Evolutionary conservation across 176 grass and related monocot genomes (phyloP).

Genomic region (Miscanthus lutarioriparius): DNA sequence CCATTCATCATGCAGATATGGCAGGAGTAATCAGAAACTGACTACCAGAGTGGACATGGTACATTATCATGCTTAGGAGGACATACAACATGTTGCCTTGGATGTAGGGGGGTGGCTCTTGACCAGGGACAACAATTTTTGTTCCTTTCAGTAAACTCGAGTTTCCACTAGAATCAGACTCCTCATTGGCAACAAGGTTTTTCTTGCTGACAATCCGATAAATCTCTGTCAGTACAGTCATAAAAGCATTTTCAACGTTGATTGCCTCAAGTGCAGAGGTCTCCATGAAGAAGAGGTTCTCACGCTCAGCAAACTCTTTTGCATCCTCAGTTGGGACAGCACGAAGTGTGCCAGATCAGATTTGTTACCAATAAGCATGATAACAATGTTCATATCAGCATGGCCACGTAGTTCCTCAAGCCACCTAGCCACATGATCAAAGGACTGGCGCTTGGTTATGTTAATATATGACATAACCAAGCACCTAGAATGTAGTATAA

Average conservation of each 20-base stretch:
- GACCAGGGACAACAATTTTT: slow-evolving; percentile 52
- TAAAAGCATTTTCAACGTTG: slow-evolving; percentile 56
- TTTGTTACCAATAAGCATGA: slow-evolving; percentile 72
- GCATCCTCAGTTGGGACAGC: slow-evolving; percentile 54
- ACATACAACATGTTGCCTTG: slow-evolving; percentile 56
- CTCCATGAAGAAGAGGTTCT: slow-evolving; percentile 70
- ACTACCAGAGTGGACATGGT: slow-evolving; percentile 19
- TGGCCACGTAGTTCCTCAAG: slow-evolving; percentile 53
- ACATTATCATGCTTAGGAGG: slow-evolving; percentile 33
- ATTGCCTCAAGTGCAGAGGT: slow-evolving; percentile 64
- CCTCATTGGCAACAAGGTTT: slow-evolving; percentile 56
- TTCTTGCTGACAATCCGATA: slow-evolving; percentile 55
- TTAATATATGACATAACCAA: slow-evolving; percentile 51
- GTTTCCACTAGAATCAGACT: slow-evolving; percentile 39
- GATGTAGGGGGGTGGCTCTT: slow-evolving; percentile 26
- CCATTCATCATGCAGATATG: slow-evolving; percentile 6
- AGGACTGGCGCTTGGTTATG: slow-evolving; percentile 69
- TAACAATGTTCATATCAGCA: slow-evolving; percentile 60
- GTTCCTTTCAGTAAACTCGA: slow-evolving; percentile 57
- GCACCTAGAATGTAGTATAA: neutral
- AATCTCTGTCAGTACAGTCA: slow-evolving; percentile 46
- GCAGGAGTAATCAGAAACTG: neutral
- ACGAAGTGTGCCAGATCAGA: slow-evolving; percentile 57
- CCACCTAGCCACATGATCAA: slow-evolving; percentile 58
- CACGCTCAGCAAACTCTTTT: slow-evolving; percentile 56